Base-by-base conservation (phyloP, 257 asterid species). In the Coffea eugenioides region DNA sequence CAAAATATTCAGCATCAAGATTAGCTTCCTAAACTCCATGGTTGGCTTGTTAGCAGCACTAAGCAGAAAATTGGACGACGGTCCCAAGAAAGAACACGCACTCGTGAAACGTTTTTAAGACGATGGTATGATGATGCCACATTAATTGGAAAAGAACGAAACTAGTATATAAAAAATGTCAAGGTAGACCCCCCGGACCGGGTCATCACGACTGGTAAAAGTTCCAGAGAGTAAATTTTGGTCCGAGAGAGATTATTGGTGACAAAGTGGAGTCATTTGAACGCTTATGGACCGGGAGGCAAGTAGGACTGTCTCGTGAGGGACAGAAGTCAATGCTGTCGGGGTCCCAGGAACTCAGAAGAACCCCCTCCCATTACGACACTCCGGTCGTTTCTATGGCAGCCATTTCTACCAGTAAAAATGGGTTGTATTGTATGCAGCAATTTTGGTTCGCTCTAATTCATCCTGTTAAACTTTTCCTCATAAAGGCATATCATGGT, bases 11-110 rank as follows among this genome's bases (percentile, higher is more conserved):
- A 82, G 66, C 1, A 77, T 8, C 79, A 74, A 82, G 41, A 54
- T 49, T 36, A 57, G 69, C 79, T 82, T 77, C 11, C 23, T 23
- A 27, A 34, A 18, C 65, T 31, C 54, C 85, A 82, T 71, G 1
- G 21, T 61, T 52, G 81, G 16, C 15, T 77, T 59, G 71, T 82
- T 52, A 9, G 49, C 34, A 69, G 48, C 51, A 49, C 21, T 49
- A 13, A 16, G 27, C 67, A 34, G 57, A 36, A 16, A 52, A 34
- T 18, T 27, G 78, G 68, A 74, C 9, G 52, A 74, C 23, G 49
- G n/a, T 75, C 70, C 52, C 48, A 6, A 39, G 41, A 43, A 20
- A 75, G 1, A 52, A 36, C 69, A 57, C 23, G 12, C 45, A 49
- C 78, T 25, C 59, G 66, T 59, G 66, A 21, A 61, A 16, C 34